Percentiles rank a stretch among this genome's conserved stretches.
phyloP scores from a whole-genome alignment of 306 rosid genomes.

The Casuarina equisetifolia region DNA sequence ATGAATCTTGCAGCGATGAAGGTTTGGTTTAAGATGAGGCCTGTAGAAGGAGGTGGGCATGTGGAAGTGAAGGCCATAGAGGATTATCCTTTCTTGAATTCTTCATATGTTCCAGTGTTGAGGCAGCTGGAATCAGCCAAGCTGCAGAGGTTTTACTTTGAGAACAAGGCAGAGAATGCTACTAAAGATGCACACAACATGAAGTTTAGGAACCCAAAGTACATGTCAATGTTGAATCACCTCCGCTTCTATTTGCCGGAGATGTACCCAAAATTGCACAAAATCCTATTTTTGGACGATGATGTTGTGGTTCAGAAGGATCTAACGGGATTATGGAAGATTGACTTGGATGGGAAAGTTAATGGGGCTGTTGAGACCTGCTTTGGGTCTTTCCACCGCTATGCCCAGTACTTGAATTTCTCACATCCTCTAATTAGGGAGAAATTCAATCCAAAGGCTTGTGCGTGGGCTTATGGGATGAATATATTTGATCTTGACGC shows the following conservation, averaged over 20 bases:
- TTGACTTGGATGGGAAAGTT: constrained; percentile 89
- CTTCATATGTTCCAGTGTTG: constrained; percentile 77
- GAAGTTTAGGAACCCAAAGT: constrained; percentile 53
- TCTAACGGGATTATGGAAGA: constrained; percentile 85
- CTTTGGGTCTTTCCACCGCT: constrained; percentile 94
- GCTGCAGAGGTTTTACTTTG: constrained; percentile 49
- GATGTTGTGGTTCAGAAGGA: constrained; percentile 98
- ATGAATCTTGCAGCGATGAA: constrained; percentile 99
- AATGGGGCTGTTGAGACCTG: constrained; percentile 98
- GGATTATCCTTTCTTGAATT: constrained; percentile 74
- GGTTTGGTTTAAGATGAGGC: constrained; percentile 99
- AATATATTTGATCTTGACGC: constrained; percentile 94
- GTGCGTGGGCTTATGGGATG: constrained; percentile 97
- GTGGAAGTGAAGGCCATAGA: constrained; percentile 89
- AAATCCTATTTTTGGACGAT: constrained; percentile 79
- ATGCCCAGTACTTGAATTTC: constrained; percentile 78
- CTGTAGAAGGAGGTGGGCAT: constrained; percentile 75
- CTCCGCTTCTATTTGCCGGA: constrained; percentile 94
- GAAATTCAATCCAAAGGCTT: constrained; percentile 78
- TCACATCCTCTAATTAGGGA: constrained; percentile 78
- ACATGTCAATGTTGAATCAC: constrained; percentile 72
- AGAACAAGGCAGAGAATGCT: constrained; percentile 53
- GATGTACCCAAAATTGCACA: constrained; percentile 85
- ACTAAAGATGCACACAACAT: constrained; percentile 50
- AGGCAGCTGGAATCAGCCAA: constrained; percentile 68